Evolutionary conservation across 768 basidiomycete species (phyloP), one percentile per base, ranked within the genome.

Genomic region (Boletus sp.): DNA sequence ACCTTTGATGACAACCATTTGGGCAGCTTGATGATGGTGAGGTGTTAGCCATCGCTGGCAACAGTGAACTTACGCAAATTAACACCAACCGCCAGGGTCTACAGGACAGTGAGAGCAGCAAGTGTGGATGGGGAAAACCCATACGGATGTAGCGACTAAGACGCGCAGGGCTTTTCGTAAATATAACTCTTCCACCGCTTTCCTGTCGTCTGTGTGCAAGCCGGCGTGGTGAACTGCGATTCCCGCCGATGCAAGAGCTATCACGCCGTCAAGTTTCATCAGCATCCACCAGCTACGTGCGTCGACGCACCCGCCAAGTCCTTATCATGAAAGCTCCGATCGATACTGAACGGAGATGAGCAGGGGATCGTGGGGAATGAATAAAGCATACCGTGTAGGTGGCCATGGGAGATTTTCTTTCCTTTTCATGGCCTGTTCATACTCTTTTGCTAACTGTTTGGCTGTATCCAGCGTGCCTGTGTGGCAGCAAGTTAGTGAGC

Each of bases 71-170:
- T 64, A 92, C 92, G 97, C 50, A 98, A 77, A 66, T 99, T 98
- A 33, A 98, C 93, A 1, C 97, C 96, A 37, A 98, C 93, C 0
- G 97, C 95, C 25, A 99, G 77, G 14, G 96, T 98, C 90, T 95
- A 61, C 2, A 55, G n/a, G 27, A 51, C 8, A 35, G 46, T 58
- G 25, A 63, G 61, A 39, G 40, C 3, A 50, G 25, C 23, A 47
- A 40, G 38, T 7, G 43, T 35, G 29, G 6, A 49, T 25, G 13
- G 11, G 15, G 47, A 27, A 44, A 21, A 39, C 15, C 70, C 85
- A 47, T 60, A 93, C 93, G 15, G 92, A 97, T 23, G 91, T 98
- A 8, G 88, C 84, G 23, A 93, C 78, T 3, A 98, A 73, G 32
- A 94, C 73, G 30, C 80, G 80, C 27, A 97, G 70, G 1, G 72